phyloP scores from a whole-genome alignment of 108 stramenopile species.

The Ochromonas danica region DNA sequence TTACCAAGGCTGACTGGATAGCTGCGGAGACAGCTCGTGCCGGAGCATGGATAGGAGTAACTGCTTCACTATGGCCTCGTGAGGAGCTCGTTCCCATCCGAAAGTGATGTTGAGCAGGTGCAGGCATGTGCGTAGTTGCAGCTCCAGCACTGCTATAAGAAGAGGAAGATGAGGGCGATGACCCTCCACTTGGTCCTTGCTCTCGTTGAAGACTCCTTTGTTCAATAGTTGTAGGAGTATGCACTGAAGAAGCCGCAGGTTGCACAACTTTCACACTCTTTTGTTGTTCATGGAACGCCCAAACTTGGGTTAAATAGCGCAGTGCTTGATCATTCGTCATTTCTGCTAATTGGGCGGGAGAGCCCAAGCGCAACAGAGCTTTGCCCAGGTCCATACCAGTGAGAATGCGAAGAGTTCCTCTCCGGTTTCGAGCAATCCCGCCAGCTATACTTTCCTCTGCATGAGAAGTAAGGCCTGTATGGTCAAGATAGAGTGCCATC shows the following conservation, averaged over 20 bases:
- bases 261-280: neutral
- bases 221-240: neutral
- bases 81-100: neutral
- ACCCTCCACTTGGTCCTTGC: neutral
- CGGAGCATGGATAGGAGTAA: neutral
- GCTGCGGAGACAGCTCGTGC: no score
- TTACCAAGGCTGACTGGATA: neutral
- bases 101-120: neutral
- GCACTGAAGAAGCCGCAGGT: neutral
- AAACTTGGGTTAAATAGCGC: neutral
- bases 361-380: neutral
- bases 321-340: slow-evolving; percentile 1
- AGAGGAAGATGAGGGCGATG: neutral
- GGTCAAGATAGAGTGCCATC: neutral
- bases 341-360: neutral
- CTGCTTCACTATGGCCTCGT: neutral
- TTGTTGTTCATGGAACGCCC: neutral
- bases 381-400: slow-evolving; percentile 8
- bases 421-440: neutral
- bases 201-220: neutral
- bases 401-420: neutral
- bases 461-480: neutral
- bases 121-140: neutral
- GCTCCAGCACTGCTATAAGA: neutral
- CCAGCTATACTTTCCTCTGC: neutral